These are phyloP conservation scores for Pythium myriotylum DNA, from an alignment of 352 stramenopile genomes.

Conservation along the genomic window DNA sequence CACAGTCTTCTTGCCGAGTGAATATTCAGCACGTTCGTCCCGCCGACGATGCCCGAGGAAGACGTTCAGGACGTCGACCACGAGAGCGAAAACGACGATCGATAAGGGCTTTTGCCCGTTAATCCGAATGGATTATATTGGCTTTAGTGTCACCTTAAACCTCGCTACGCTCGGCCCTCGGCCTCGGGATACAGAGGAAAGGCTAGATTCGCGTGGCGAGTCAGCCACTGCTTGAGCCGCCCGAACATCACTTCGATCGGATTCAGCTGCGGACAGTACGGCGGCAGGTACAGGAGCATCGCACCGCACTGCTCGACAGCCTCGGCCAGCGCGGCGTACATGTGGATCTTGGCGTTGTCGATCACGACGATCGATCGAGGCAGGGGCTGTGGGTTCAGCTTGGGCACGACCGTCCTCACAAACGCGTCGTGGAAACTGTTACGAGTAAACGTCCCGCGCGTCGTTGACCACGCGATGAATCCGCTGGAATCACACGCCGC, in stretches of 20 bases:
- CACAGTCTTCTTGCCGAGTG: not conserved
- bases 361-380: no score
- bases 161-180: not conserved
- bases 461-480: conserved; percentile 16
- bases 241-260: conserved; percentile 24
- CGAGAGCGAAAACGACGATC: not conserved
- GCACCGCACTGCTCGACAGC: conserved; percentile 11
- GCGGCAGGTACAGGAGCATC: conserved; percentile 17
- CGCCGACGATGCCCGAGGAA: no score
- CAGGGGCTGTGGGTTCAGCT: conserved; percentile 21
- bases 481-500: conserved; percentile 9
- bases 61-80: not conserved
- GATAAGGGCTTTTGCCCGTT: no score
- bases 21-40: not conserved
- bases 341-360: no score
- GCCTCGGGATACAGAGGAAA: conserved; percentile 3
- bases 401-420: conserved; percentile 3
- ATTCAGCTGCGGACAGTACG: conserved; percentile 23
- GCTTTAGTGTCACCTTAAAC: not conserved
- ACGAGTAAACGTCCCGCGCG: conserved; percentile 16
- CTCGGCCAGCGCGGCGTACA: conserved; percentile 12
- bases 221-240: conserved; percentile 14
- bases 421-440: conserved; percentile 12
- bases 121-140: not conserved
- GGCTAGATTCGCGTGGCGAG: conserved; percentile 2